These are phyloP conservation scores for Picea abies DNA, from an alignment of 83 land plant genomes.

Conservation along the genomic window DNA sequence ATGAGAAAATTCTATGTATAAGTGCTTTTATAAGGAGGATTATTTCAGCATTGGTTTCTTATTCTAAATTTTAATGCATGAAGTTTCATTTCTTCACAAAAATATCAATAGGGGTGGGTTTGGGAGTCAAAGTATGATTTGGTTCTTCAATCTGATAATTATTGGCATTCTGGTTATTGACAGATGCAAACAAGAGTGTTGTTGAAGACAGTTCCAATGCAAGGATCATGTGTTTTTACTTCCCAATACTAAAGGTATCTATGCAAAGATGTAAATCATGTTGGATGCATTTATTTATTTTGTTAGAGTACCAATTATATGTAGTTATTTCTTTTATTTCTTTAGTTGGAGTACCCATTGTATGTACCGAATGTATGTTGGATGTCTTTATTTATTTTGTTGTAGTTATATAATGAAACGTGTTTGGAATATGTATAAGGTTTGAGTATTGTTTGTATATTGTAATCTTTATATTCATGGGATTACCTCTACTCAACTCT, in stretches of 20 bases:
- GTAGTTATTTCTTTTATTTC: background rate
- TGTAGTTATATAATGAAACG: no score
- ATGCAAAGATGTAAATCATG: background rate
- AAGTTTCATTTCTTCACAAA: background rate
- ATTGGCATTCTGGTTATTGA: background rate
- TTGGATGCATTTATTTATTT: background rate
- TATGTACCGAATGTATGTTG: no score
- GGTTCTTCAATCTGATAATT: background rate
- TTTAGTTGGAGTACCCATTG: no score
- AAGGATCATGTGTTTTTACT: slow-evolving; percentile 61
- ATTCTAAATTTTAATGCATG: no score
- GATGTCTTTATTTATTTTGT: no score
- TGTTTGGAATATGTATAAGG: no score
- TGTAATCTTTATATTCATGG: no score
- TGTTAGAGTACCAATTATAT: background rate
- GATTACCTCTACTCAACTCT: no score
- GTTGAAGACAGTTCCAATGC: slow-evolving; percentile 40
- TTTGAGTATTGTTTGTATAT: no score
- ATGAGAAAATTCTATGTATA: no score
- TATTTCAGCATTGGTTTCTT: no score
- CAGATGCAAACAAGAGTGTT: background rate
- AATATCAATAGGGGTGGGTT: background rate
- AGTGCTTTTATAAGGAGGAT: no score
- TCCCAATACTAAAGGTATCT: slow-evolving; percentile 54
- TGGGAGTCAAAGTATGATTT: background rate